Base-by-base conservation (phyloP, 1,284 basidiomycete genomes). In the Violaceomyces palustris region DNA sequence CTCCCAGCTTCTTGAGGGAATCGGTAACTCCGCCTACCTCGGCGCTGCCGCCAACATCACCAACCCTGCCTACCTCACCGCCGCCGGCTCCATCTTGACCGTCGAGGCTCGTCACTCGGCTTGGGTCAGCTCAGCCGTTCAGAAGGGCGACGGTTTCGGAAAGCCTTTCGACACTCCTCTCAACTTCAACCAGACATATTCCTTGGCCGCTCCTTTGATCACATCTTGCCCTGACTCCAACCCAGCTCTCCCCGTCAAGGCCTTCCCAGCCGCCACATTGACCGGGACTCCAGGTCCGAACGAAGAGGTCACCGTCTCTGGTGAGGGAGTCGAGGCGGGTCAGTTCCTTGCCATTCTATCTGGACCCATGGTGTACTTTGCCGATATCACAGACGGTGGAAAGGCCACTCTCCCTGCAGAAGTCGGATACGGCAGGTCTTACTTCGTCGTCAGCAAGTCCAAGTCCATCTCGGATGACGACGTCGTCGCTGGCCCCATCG, bases 1-100 rank as follows among this genome's bases (percentile, higher is more conserved):
- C 25, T 77, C 81, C 18, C 76, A 77, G 52, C 75, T 80, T 8
- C 69, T 86, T n/a, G 82, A 84, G 69, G 79, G 77, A 19, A 78
- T 84, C 35, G 78, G 77, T 11, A 75, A 63, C 19, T 72, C 74
- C 12, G 81, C 80, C 4, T 84, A 82, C 66, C 76, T 78, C 42
- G 82, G 82, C 15, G 78, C 79, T 1, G 74, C 79, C 4, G 69
- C 74, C 23, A 75, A 76, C 58, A 75, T 83, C 47, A 69, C 66
- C 35, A 61, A 59, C 40, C 48, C 54, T 10, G 45, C 28, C 18
- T 56, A 53, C 27, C 32, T 67, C 1, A 62, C 64, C 1, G 64
- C 64, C 7, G 65, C 65, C 8, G 64, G 47, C 10, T 46, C 54
- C 7, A 66, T 68, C 48, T 45, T 68, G 2, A 68, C 61, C 10